Base-by-base conservation (phyloP, 2,329 filamentous ascomycete genomes). In the Leptodontidium sp. region DNA sequence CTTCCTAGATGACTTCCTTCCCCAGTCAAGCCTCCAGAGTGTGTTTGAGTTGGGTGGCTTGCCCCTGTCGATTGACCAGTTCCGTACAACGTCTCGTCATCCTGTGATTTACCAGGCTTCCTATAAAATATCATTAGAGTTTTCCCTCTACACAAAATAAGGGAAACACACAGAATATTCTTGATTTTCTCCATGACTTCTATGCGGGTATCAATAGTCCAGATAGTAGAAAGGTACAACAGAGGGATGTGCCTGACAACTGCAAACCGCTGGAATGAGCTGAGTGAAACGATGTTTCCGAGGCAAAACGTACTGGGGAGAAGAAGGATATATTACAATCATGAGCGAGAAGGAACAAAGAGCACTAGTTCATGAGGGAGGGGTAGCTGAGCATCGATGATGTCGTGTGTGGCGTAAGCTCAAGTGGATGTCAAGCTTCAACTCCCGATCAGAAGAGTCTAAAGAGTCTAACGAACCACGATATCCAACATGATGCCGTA, bases 101-200 rank as follows among this genome's bases (percentile, higher is more conserved):
- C 75, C 61, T 64, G 35, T 29, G 64, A 47, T 26, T 53, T 68
- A 50, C 64, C 8, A 67, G 58, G 12, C 15, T 67, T 66, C 17
- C 52, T 59, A 12, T 45, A 43, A 6, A 21, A 21, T 12, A 15
- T 26, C 58, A 17, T 64, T 38, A 32, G 43, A 40, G 21, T n/a
- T 15, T 11, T 21, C 2, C n/a, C 35, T 21, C 4, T 17, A 50
- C 49, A 43, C 29, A 1, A 21, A 52, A 21, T 11, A 57, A 11
- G 14, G 35, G 29, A 2, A 11, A 68, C 76, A 67, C 66, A 78
- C 77, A 79, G 58, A 29, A 79, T 47, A 59, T 75, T 77, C 75
- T 77, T 78, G 50, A 78, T 69, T 65, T 74, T 78, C 21, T 79
- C 76, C 77, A 79, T 79, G 65, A 68, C 74, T 70, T 63, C 50